Percentiles rank a stretch among this genome's conserved stretches.
Conservation (phyloP, 352 stramenopile genomes). For the Phytophthora brassicae region DNA sequence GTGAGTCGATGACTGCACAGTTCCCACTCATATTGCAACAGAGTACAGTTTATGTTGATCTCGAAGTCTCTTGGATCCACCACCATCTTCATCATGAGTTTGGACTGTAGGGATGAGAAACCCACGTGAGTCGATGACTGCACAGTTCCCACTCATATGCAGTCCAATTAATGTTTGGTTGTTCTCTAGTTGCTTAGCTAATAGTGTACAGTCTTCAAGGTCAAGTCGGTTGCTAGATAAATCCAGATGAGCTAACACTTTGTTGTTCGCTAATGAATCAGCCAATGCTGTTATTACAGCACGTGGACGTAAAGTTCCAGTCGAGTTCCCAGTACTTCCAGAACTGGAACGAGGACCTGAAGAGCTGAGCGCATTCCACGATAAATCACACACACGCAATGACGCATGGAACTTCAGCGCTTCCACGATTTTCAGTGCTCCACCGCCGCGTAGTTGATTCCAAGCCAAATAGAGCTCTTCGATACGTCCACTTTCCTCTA, state of each 20-base stretch:
- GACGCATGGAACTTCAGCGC: constrained; percentile 74
- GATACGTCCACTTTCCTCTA: constrained; percentile 75
- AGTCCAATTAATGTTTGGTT: constrained; percentile 78
- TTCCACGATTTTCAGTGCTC: constrained; percentile 73
- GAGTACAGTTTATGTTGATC: constrained; percentile 82
- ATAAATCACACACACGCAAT: constrained; percentile 69
- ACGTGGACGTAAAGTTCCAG: constrained; percentile 33
- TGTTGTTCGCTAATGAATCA: constrained; percentile 76
- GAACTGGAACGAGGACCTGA: constrained; percentile 13
- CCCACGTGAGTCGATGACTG: constrained; percentile 58
- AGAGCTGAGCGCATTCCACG: constrained; percentile 74
- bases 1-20: constrained; percentile 61
- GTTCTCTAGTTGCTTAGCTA: constrained; percentile 61
- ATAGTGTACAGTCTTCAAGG: constrained; percentile 53
- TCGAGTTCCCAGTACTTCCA: background rate
- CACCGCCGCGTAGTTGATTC: constrained; percentile 72
- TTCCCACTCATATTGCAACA: constrained; percentile 86
- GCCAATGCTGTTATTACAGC: constrained; percentile 57
- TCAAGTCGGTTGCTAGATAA: constrained; percentile 76
- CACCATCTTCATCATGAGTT: constrained; percentile 29
- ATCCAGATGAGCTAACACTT: constrained; percentile 68
- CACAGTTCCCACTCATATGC: constrained; percentile 80
- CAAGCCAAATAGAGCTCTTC: constrained; percentile 79
- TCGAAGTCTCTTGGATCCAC: constrained; percentile 34
- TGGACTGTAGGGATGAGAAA: constrained; percentile 62